Conservation (phyloP, 1,284 basidiomycete genomes). For the Veloporphyrellus conicus region DNA sequence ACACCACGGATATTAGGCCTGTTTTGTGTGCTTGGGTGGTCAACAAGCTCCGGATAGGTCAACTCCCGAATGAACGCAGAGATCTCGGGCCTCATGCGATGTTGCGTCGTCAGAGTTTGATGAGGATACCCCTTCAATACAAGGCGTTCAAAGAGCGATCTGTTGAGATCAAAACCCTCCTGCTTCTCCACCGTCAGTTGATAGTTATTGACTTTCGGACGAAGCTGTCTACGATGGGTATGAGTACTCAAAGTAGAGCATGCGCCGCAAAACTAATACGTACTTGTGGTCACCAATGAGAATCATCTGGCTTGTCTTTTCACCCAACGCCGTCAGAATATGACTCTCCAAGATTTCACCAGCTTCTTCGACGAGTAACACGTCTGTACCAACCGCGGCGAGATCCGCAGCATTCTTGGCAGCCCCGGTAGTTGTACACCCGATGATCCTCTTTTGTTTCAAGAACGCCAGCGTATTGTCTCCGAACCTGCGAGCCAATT, state of each 20-base stretch:
- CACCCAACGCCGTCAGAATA: conserved; percentile 49
- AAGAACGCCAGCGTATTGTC: conserved; percentile 36
- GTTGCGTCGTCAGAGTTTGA: conserved; percentile 50
- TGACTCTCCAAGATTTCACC: conserved; percentile 68
- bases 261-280: conserved; percentile 12
- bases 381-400: conserved; percentile 38
- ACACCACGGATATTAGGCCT: conserved; percentile 53
- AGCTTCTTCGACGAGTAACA: conserved; percentile 64
- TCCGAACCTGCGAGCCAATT: conserved; percentile 28
- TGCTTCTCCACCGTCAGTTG: conserved; percentile 59
- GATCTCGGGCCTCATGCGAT: conserved; percentile 69
- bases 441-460: conserved; percentile 50
- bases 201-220: conserved; percentile 66
- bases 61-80: conserved; percentile 53
- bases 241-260: neutral
- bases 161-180: conserved; percentile 59
- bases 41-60: conserved; percentile 60
- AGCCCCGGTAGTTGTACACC: conserved; percentile 63
- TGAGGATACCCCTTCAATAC: conserved; percentile 62
- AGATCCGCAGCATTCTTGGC: conserved; percentile 47
- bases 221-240: conserved; percentile 40
- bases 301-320: conserved; percentile 43
- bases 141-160: conserved; percentile 62
- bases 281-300: conserved; percentile 70
- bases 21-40: conserved; percentile 46